Evolutionary conservation across 1,139 yeast species (phyloP).

Genomic region (Debaryomyces singareniensis): DNA sequence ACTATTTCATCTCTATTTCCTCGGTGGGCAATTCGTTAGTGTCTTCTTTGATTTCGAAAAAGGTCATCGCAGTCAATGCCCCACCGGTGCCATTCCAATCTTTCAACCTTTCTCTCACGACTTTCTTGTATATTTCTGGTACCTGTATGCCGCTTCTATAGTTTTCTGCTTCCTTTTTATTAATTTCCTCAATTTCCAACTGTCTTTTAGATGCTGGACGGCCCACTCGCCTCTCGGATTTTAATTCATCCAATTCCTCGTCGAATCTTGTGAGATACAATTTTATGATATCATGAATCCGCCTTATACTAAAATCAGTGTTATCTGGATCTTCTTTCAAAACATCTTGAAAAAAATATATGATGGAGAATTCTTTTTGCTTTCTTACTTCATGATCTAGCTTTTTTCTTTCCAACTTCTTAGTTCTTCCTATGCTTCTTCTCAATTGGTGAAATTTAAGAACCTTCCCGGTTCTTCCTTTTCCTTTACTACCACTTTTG

Average conservation of each 20-base stretch:
- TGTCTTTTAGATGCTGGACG: conserved; percentile 76
- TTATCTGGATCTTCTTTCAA: conserved; percentile 39
- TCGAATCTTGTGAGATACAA: conserved; percentile 64
- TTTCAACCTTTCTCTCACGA: conserved; percentile 53
- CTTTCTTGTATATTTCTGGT: conserved; percentile 64
- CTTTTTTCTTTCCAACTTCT: conserved; percentile 57
- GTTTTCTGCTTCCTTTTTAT: conserved; percentile 53
- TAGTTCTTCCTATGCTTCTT: conserved; percentile 80
- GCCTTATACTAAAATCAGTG: conserved; percentile 44
- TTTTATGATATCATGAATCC: conserved; percentile 55
- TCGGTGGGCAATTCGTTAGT: conserved; percentile 22
- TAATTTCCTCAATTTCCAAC: conserved; percentile 55
- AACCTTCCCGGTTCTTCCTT: too few species aligned
- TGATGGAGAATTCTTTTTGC: conserved; percentile 50
- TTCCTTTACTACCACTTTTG: too few species aligned
- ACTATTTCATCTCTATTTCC: conserved; percentile 20
- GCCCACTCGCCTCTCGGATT: conserved; percentile 69
- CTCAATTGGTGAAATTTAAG: conserved; percentile 79
- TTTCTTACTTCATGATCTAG: conserved; percentile 51
- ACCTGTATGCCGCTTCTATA: conserved; percentile 65
- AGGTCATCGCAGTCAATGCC: conserved; percentile 61
- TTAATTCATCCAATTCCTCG: conserved; percentile 59
- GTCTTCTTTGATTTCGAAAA: conserved; percentile 27
- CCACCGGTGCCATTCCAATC: conserved; percentile 82
- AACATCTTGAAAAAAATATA: conserved; percentile 60